A percentile compares a stretch with the other conserved stretches of the same genome.
These are phyloP conservation scores for Hygrophila difformis DNA, from an alignment of 257 asterid species.

Conservation along the genomic window DNA sequence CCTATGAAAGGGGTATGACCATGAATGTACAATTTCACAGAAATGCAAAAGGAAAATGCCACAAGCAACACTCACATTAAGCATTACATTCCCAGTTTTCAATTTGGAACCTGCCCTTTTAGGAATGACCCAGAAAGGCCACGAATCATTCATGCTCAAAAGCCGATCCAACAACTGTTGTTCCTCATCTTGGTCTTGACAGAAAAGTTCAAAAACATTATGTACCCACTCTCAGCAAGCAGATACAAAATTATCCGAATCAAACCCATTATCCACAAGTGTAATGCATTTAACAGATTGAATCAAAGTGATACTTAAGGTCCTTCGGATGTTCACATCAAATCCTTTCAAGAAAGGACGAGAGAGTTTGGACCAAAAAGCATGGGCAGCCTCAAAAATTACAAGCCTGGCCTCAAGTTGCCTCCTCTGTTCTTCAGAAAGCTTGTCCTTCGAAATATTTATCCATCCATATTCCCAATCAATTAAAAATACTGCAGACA, in stretches of 20 bases:
- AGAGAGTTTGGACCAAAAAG: constrained; percentile 34
- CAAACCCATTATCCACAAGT: constrained; percentile 35
- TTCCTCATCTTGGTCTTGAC: constrained; percentile 62
- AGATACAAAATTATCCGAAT: constrained; percentile 42
- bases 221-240: constrained; percentile 67
- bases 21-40: too few relatives aligned
- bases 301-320: constrained; percentile 45
- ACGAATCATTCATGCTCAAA: constrained; percentile 44
- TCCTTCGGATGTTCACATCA: constrained; percentile 25
- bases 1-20: too few relatives aligned
- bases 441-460: constrained; percentile 30
- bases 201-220: constrained; percentile 49
- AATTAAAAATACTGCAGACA: constrained; percentile 55
- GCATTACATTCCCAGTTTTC: constrained; percentile 29
- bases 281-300: constrained; percentile 43
- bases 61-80: constrained; percentile 43
- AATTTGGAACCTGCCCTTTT: constrained; percentile 34
- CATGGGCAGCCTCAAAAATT: constrained; percentile 52
- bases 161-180: constrained; percentile 69
- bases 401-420: constrained; percentile 43
- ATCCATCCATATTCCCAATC: constrained; percentile 75
- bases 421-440: constrained; percentile 33
- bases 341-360: constrained; percentile 37
- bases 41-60: too few relatives aligned
- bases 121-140: constrained; percentile 73